phyloP scores from a whole-genome alignment of 805 yeast genomes.

The Yarrowia porcina region DNA sequence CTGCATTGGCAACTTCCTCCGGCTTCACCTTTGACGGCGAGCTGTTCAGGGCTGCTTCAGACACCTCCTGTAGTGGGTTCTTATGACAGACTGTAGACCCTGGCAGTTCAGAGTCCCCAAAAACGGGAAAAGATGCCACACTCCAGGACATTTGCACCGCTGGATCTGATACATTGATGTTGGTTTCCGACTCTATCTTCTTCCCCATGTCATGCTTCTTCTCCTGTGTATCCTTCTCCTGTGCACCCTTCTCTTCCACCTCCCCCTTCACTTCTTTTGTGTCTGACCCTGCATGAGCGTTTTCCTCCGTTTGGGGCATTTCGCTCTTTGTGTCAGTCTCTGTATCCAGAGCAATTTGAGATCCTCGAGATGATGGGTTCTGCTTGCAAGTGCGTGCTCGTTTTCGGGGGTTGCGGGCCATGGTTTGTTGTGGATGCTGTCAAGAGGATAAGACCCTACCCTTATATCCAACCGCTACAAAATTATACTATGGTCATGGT shows the following conservation, averaged over 20 bases:
- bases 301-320: not conserved
- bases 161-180: not conserved
- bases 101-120: not conserved
- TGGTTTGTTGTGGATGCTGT: not conserved
- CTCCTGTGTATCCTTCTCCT: not conserved
- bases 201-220: no score
- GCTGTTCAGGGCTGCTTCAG: not conserved
- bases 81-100: not conserved
- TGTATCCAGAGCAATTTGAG: not conserved
- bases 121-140: conserved; percentile 16
- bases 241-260: not conserved
- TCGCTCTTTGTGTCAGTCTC: not conserved
- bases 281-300: not conserved
- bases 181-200: not conserved
- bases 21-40: not conserved
- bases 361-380: not conserved
- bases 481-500: not conserved
- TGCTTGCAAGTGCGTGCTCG: not conserved
- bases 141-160: not conserved
- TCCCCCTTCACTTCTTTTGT: not conserved
- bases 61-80: conserved; percentile 6
- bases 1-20: not conserved
- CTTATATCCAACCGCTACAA: not conserved
- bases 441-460: not conserved
- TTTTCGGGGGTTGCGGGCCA: not conserved